phyloP scores from a whole-genome alignment of 2,329 filamentous ascomycete genomes.

The Fusarium chuoi region DNA sequence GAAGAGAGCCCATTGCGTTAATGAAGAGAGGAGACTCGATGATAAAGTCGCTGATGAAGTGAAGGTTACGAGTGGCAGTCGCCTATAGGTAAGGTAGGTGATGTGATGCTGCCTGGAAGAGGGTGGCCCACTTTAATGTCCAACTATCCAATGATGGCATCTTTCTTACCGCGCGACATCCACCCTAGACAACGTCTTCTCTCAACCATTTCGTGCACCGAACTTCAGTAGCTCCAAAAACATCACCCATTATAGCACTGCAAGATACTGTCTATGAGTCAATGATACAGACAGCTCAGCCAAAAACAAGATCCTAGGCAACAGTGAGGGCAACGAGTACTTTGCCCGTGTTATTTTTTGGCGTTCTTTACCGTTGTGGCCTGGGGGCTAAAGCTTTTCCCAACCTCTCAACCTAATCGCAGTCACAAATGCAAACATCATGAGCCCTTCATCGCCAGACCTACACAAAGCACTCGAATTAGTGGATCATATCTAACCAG shows the following conservation, averaged over 20 bases:
- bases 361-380: no score
- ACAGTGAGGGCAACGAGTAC: no score
- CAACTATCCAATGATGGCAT: neutral
- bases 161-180: neutral
- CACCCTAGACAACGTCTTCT: neutral
- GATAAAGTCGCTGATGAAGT: neutral
- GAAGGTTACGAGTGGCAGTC: neutral
- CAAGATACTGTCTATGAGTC: rapidly evolving
- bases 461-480: neutral
- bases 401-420: no score
- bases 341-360: no score
- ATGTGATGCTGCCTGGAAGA: neutral
- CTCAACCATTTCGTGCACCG: neutral
- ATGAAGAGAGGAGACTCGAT: rapidly evolving
- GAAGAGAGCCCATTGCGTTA: neutral
- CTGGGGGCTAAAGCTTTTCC: no score
- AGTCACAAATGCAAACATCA: rapidly evolving
- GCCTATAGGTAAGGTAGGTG: neutral
- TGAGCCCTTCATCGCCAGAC: neutral
- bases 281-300: rapidly evolving
- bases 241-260: rapidly evolving
- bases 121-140: neutral
- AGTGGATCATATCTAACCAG: neutral
- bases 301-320: no score
- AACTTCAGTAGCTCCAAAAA: neutral